phyloP scores from a whole-genome alignment of 2,329 filamentous ascomycete species.

The Aspergillaceae sp. region DNA sequence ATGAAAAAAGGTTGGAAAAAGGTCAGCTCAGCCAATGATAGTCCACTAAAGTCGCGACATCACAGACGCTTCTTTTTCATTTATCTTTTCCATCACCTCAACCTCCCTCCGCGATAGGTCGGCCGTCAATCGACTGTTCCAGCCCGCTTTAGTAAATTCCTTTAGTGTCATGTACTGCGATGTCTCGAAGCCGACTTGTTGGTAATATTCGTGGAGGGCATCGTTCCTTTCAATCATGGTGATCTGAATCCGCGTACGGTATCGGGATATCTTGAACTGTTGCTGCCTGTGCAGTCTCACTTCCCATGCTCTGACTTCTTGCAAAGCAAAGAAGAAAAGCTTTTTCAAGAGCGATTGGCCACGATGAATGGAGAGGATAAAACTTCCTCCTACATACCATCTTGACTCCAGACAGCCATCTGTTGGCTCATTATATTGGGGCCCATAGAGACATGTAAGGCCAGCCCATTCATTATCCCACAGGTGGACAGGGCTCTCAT shows the following conservation, averaged over 20 bases:
- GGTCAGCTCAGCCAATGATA: too few species aligned
- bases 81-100: background rate
- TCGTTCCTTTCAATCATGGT: background rate
- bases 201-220: background rate
- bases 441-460: background rate
- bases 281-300: background rate
- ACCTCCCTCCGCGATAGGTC: background rate
- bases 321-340: background rate
- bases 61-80: background rate
- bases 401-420: background rate
- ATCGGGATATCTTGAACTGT: background rate
- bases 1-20: too few species aligned
- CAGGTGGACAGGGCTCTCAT: background rate
- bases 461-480: background rate
- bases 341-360: background rate
- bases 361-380: background rate
- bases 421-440: background rate
- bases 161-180: background rate
- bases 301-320: background rate
- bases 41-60: background rate
- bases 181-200: background rate
- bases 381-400: background rate
- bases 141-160: background rate
- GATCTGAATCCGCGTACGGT: background rate
- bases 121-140: background rate